Evolutionary conservation across 305 asterid species (phyloP).

Genomic region (Andrographis paniculata): DNA sequence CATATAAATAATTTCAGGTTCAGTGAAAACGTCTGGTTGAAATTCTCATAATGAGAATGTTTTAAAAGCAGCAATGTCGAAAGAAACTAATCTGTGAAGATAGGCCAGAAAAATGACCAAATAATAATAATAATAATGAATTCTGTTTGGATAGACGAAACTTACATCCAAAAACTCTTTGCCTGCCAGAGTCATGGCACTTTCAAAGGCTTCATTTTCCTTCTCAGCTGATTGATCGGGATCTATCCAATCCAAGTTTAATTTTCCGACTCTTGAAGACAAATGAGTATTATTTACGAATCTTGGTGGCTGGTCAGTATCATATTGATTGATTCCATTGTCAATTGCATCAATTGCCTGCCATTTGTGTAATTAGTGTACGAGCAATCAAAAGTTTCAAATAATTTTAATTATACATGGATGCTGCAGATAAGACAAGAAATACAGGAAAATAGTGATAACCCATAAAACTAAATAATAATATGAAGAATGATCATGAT

Average conservation of each 20-base stretch:
- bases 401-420: too few species aligned
- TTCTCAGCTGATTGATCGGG: conserved; percentile 76
- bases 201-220: conserved; percentile 72
- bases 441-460: too few species aligned
- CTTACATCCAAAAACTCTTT: conserved; percentile 74
- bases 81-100: conserved; percentile 4
- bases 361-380: too few species aligned
- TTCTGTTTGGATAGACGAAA: conserved; percentile 4
- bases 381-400: too few species aligned
- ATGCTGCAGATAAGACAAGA: too few species aligned
- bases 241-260: conserved; percentile 79
- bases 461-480: too few species aligned
- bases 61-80: neutral
- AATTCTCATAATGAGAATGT: neutral
- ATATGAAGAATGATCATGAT: too few species aligned
- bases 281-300: conserved; percentile 68
- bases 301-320: conserved; percentile 82
- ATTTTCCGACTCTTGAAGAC: conserved; percentile 77
- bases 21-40: too few species aligned
- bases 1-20: neutral
- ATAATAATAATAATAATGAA: neutral
- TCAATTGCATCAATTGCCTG: conserved; percentile 90
- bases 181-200: conserved; percentile 79
- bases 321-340: conserved; percentile 77
- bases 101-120: neutral